phyloP scores from a whole-genome alignment of 2,329 filamentous ascomycete genomes.

The Trichoderma semiorbis region DNA sequence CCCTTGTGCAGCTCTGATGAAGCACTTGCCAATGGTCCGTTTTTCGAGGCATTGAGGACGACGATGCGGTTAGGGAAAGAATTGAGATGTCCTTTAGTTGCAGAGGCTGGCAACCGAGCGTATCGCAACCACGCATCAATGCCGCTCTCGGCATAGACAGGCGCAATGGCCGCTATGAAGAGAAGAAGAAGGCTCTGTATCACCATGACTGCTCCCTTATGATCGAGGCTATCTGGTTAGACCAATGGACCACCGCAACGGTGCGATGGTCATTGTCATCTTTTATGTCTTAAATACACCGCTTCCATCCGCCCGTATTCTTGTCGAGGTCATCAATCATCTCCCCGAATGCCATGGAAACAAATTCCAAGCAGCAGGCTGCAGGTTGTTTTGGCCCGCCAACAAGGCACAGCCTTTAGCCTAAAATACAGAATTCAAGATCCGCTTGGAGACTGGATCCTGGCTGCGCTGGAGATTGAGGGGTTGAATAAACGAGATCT shows the following conservation, averaged over 20 bases:
- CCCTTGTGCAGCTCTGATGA: slow-evolving; percentile 57
- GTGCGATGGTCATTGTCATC: neutral
- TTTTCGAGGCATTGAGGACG: slow-evolving; percentile 50
- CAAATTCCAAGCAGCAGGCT: neutral
- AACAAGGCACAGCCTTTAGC: neutral
- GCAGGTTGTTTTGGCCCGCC: neutral
- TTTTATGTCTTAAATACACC: neutral
- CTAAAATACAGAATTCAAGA: neutral
- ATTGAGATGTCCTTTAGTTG: slow-evolving; percentile 29
- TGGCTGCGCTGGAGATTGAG: neutral
- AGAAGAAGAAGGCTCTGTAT: neutral
- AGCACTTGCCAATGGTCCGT: slow-evolving; percentile 57
- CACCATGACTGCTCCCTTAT: neutral
- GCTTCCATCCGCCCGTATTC: neutral
- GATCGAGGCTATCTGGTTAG: too few species aligned
- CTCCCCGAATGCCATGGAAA: neutral
- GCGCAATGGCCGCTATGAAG: slow-evolving; percentile 25
- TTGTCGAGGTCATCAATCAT: neutral
- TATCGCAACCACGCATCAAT: slow-evolving; percentile 63
- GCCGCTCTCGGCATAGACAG: slow-evolving; percentile 52
- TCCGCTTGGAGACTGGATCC: neutral
- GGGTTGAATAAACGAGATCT: neutral
- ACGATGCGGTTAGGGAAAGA: slow-evolving; percentile 48
- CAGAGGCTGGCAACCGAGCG: slow-evolving; percentile 42
- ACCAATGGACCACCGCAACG: neutral